phyloP scores from a whole-genome alignment of 2,329 filamentous ascomycete species.

The Ophiostoma ulmi region DNA sequence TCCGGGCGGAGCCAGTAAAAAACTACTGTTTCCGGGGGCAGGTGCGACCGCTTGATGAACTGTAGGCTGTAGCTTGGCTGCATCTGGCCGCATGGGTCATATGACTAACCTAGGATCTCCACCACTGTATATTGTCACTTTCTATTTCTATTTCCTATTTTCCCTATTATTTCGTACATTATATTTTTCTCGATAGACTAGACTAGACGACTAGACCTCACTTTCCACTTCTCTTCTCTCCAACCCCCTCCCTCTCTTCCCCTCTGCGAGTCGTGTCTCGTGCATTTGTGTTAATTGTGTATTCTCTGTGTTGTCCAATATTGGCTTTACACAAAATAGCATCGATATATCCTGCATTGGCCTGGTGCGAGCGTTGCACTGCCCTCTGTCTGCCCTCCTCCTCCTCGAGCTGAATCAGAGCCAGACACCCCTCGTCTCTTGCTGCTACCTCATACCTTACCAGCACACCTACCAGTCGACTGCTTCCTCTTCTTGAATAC shows the following conservation, averaged over 20 bases:
- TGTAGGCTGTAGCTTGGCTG: conserved; percentile 1
- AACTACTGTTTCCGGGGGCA: neutral
- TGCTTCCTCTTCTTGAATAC: neutral
- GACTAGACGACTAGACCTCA: conserved; percentile 8
- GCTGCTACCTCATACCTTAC: neutral
- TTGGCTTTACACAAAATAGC: neutral
- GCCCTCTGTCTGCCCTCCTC: neutral
- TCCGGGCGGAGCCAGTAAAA: neutral
- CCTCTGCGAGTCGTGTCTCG: neutral
- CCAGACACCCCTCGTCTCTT: neutral
- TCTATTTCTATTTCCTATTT: neutral
- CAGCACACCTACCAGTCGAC: neutral
- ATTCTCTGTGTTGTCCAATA: conserved; percentile 1
- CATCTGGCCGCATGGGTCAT: conserved; percentile 17
- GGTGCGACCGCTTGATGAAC: neutral
- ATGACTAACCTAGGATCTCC: conserved; percentile 19
- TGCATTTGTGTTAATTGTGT: neutral
- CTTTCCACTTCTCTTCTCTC: neutral
- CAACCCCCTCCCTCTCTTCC: conserved; percentile 1
- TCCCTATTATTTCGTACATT: neutral
- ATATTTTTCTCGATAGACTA: neutral
- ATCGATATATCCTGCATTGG: conserved; percentile 7
- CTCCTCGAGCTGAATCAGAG: neutral
- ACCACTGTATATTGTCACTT: conserved; percentile 1
- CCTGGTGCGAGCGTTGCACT: conserved; percentile 7